Conservation (phyloP, 257 asterid species). For the Catharanthus roseus region DNA sequence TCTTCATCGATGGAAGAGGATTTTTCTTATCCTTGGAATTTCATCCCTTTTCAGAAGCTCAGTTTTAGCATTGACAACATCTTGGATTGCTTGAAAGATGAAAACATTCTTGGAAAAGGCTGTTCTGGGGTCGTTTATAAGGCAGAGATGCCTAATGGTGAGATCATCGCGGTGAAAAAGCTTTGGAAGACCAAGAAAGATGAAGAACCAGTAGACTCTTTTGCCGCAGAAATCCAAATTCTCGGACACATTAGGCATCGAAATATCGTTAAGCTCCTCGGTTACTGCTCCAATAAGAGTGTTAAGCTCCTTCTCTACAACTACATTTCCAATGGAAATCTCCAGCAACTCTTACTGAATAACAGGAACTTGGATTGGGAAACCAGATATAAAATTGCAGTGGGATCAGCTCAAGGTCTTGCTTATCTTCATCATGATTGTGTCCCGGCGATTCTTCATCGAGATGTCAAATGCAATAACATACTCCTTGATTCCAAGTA, state of each 20-base stretch:
- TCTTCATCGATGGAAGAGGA: conserved; percentile 50
- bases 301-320: conserved; percentile 84
- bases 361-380: conserved; percentile 89
- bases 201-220: conserved; percentile 60
- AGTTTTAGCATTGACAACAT: conserved; percentile 62
- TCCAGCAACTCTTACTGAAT: conserved; percentile 68
- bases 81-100: conserved; percentile 66
- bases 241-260: conserved; percentile 95
- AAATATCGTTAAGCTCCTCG: conserved; percentile 76
- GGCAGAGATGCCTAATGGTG: conserved; percentile 80
- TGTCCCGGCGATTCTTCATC: conserved; percentile 74
- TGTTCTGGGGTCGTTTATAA: conserved; percentile 80
- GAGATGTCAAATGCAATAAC: conserved; percentile 94
- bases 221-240: conserved; percentile 88
- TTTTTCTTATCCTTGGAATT: conserved; percentile 88
- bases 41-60: conserved; percentile 82
- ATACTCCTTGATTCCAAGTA: conserved; percentile 75
- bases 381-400: conserved; percentile 77
- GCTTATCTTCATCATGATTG: conserved; percentile 94
- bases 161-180: conserved; percentile 78
- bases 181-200: conserved; percentile 82
- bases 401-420: conserved; percentile 92
- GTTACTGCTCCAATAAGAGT: conserved; percentile 79
- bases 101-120: conserved; percentile 85
- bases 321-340: conserved; percentile 75